Percentiles rank a stretch among this genome's conserved stretches.
Conservation (phyloP, 345 rosid species). For the Salix arbutifolia region DNA sequence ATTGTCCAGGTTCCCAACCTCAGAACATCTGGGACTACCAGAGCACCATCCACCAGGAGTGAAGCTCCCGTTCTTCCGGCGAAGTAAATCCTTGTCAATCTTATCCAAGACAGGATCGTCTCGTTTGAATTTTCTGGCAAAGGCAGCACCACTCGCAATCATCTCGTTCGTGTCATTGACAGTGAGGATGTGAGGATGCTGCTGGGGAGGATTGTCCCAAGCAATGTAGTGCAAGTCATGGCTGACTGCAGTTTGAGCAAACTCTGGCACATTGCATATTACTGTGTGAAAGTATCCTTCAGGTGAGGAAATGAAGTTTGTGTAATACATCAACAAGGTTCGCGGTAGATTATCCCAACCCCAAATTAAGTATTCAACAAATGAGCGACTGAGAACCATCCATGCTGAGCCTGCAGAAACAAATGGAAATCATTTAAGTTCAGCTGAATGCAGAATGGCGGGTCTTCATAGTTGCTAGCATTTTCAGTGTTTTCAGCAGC, state of each 20-base stretch:
- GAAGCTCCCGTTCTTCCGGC: conserved; percentile 52
- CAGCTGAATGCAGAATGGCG: background rate
- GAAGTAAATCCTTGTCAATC: conserved; percentile 70
- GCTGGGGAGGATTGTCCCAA: conserved; percentile 92
- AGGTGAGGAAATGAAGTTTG: conserved; percentile 94
- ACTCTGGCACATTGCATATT: conserved; percentile 85
- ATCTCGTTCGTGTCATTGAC: conserved; percentile 62
- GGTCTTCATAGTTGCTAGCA: background rate
- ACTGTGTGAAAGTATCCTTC: conserved; percentile 98
- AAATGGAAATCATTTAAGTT: background rate
- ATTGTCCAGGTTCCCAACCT: conserved; percentile 57
- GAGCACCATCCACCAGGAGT: conserved; percentile 98
- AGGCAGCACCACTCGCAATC: conserved; percentile 77
- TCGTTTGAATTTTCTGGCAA: conserved; percentile 73
- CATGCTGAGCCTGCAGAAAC: conserved; percentile 83
- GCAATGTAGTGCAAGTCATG: conserved; percentile 94
- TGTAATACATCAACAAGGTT: conserved; percentile 86
- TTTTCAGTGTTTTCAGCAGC: background rate
- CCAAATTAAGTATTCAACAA: conserved; percentile 89
- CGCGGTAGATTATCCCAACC: conserved; percentile 99
- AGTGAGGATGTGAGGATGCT: conserved; percentile 78
- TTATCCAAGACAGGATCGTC: conserved; percentile 56
- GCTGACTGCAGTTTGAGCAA: conserved; percentile 57
- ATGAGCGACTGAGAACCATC: conserved; percentile 86
- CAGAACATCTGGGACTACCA: conserved; percentile 60